Conservation (phyloP, 208 protist genomes). For the Crithidia brevicula region DNA sequence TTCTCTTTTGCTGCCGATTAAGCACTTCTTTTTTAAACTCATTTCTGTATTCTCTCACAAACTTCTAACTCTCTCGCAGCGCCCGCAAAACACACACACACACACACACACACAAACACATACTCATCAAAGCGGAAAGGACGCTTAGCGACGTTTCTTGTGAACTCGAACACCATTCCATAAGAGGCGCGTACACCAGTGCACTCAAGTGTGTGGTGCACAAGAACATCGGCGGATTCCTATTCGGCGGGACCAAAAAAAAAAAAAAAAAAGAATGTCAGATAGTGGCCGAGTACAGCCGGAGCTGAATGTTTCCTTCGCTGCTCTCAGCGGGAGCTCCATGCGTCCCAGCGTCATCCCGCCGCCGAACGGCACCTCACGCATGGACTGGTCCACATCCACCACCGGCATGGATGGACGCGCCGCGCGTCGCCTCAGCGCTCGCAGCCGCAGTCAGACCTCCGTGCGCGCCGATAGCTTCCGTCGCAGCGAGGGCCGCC, state of each 20-base stretch:
- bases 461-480: constrained; percentile 24
- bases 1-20: neutral
- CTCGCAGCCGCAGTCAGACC: constrained; percentile 11
- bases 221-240: too few relatives aligned
- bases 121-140: neutral
- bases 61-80: too few relatives aligned
- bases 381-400: constrained; percentile 11
- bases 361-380: neutral
- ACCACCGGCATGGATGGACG: constrained; percentile 1
- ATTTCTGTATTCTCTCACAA: too few relatives aligned
- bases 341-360: too few relatives aligned
- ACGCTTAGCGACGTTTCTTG: too few relatives aligned
- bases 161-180: too few relatives aligned
- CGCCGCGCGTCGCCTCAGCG: neutral
- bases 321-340: neutral
- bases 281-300: neutral
- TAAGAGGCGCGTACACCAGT: too few relatives aligned
- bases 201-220: too few relatives aligned
- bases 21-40: neutral
- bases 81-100: too few relatives aligned
- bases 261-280: too few relatives aligned
- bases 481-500: constrained; percentile 27
- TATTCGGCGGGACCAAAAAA: too few relatives aligned
- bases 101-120: constrained; percentile 9
- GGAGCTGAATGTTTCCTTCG: constrained; percentile 25